These are phyloP conservation scores for Calonectria pauciramosa DNA, from an alignment of 2,329 filamentous ascomycete species.

Conservation along the genomic window DNA sequence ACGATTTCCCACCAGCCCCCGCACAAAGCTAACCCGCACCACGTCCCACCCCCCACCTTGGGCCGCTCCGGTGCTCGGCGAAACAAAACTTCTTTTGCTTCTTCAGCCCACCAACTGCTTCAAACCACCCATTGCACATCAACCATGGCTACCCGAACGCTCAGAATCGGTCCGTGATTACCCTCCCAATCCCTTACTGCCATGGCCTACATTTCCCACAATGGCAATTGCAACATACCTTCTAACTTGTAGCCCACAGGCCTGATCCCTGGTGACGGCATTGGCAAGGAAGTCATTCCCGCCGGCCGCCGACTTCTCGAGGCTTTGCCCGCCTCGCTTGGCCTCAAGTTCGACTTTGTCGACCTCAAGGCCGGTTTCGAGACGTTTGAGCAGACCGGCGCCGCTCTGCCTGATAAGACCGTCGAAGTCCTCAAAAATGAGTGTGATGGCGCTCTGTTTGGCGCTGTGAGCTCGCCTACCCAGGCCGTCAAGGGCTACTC, in stretches of 20 bases:
- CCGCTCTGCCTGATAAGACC: conserved; percentile 89
- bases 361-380: conserved; percentile 94
- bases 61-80: conserved; percentile 44
- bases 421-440: conserved; percentile 90
- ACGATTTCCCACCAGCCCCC: not conserved
- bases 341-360: conserved; percentile 93
- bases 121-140: conserved; percentile 40
- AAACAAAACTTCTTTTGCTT: conserved; percentile 38
- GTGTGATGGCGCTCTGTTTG: conserved; percentile 96
- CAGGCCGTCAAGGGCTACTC: conserved; percentile 95
- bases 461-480: conserved; percentile 92
- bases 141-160: conserved; percentile 57
- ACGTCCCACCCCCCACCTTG: not conserved
- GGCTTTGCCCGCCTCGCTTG: conserved; percentile 90
- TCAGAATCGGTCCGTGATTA: conserved; percentile 55
- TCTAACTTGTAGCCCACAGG: conserved; percentile 65
- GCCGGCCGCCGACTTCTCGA: conserved; percentile 93
- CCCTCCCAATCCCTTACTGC: not conserved
- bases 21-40: not conserved
- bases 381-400: conserved; percentile 91
- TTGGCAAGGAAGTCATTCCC: conserved; percentile 98
- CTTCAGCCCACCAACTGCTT: conserved; percentile 26
- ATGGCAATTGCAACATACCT: not conserved
- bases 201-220: conserved; percentile 3
- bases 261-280: conserved; percentile 97